phyloP scores from a whole-genome alignment of 768 basidiomycete species.

The Clathrus columnatus region DNA sequence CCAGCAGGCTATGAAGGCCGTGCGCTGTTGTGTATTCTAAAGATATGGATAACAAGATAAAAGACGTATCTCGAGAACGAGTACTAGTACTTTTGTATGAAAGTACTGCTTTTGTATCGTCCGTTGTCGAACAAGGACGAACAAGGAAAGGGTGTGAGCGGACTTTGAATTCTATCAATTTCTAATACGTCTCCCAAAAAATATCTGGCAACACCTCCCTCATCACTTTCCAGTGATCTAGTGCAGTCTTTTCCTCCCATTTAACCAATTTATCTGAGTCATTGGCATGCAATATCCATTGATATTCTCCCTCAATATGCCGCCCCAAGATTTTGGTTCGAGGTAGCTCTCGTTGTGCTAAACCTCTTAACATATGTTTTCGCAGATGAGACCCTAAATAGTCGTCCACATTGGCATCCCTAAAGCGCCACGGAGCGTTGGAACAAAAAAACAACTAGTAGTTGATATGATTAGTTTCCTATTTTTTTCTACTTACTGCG shows the following conservation, averaged over 20 bases:
- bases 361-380: conserved; percentile 42
- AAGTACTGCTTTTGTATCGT: conserved; percentile 1
- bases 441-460: conserved; percentile 77
- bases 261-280: conserved; percentile 49
- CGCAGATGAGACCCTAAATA: conserved; percentile 65
- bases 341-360: conserved; percentile 48
- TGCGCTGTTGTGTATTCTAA: conserved; percentile 6
- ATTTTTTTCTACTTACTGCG: not conserved
- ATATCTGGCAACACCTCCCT: conserved; percentile 60
- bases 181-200: conserved; percentile 70
- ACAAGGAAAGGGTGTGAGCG: conserved; percentile 8
- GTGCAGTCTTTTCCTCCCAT: conserved; percentile 56
- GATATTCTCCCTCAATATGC: conserved; percentile 24
- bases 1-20: conserved; percentile 64
- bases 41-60: conserved; percentile 4
- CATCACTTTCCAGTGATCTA: conserved; percentile 86
- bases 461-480: not conserved
- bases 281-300: conserved; percentile 56
- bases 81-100: conserved; percentile 7
- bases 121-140: conserved; percentile 11
- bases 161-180: not conserved
- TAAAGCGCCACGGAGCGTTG: conserved; percentile 46
- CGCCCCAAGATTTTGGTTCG: conserved; percentile 24
- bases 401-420: conserved; percentile 43
- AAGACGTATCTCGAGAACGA: not conserved